Percentiles rank a stretch among this genome's conserved stretches.
Evolutionary conservation across 257 asterid genomes (phyloP).

Genomic region (Anisodus acutangulus): DNA sequence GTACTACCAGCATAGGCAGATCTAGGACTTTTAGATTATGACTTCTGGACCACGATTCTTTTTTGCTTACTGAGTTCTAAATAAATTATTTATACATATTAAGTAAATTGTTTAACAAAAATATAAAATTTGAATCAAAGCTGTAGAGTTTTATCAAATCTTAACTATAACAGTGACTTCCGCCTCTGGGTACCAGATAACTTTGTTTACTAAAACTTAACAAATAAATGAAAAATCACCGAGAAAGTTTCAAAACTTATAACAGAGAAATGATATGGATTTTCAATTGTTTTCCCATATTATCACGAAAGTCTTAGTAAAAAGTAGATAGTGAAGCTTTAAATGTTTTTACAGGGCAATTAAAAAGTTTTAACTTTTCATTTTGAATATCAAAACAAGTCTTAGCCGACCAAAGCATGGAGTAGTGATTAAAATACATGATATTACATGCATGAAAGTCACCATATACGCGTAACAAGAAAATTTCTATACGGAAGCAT

Average conservation of each 20-base stretch:
- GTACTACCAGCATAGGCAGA: not conserved
- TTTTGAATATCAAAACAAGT: not conserved
- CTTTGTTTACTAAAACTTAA: not conserved
- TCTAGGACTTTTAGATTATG: not conserved
- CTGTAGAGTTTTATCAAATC: not conserved
- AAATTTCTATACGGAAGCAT: not conserved
- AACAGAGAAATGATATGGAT: not conserved
- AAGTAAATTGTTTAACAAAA: not conserved
- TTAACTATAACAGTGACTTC: not conserved
- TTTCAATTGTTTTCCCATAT: not conserved
- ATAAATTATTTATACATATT: not conserved
- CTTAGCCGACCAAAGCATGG: not conserved
- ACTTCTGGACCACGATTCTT: not conserved
- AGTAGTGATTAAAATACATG: not conserved
- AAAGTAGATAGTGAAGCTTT: not conserved
- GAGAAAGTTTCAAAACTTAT: not conserved
- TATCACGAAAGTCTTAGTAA: not conserved
- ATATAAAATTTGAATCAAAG: not conserved
- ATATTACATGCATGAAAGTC: not conserved
- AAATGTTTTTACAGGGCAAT: not conserved
- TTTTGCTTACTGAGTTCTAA: not conserved
- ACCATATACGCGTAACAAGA: not conserved
- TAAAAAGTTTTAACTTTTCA: not conserved
- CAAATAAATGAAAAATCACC: not conserved
- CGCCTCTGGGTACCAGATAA: rapidly evolving